Conservation (phyloP, 495 filamentous ascomycete species). For the Lasiosphaeriaceae sp. region DNA sequence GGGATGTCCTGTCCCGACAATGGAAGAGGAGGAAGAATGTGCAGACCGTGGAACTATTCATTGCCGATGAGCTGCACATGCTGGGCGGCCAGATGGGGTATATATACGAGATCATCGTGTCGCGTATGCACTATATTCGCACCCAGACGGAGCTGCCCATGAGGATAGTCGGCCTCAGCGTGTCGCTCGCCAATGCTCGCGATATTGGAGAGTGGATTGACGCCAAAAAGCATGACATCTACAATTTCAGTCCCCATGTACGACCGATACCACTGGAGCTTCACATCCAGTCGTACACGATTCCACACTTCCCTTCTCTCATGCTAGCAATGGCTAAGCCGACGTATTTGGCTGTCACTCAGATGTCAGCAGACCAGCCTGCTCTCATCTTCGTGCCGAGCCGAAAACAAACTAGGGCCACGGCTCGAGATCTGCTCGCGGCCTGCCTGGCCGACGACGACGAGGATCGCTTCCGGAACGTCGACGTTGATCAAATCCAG, state of each 20-base stretch:
- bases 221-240: conserved; percentile 96
- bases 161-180: conserved; percentile 87
- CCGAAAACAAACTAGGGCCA: conserved; percentile 85
- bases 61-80: conserved; percentile 95
- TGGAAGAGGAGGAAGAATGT: conserved; percentile 97
- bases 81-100: conserved; percentile 88
- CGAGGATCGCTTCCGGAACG: conserved; percentile 89
- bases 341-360: conserved; percentile 77
- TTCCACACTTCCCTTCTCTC: conserved; percentile 93
- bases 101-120: conserved; percentile 92
- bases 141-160: conserved; percentile 79
- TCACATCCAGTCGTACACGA: conserved; percentile 91
- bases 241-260: conserved; percentile 93
- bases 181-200: conserved; percentile 86
- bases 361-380: conserved; percentile 82
- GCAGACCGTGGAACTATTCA: conserved; percentile 84
- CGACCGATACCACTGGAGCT: conserved; percentile 86
- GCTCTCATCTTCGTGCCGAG: conserved; percentile 87
- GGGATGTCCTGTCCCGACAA: conserved; percentile 91
- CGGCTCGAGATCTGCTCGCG: conserved; percentile 81
- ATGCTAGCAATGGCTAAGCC: conserved; percentile 99
- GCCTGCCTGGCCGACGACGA: conserved; percentile 84
- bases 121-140: conserved; percentile 94
- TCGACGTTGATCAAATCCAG: conserved; percentile 72
- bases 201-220: conserved; percentile 99